Evolutionary conservation across 441 rosid genomes (phyloP), one percentile per base, ranked within the genome.

Genomic region (Lepidium campestre): DNA sequence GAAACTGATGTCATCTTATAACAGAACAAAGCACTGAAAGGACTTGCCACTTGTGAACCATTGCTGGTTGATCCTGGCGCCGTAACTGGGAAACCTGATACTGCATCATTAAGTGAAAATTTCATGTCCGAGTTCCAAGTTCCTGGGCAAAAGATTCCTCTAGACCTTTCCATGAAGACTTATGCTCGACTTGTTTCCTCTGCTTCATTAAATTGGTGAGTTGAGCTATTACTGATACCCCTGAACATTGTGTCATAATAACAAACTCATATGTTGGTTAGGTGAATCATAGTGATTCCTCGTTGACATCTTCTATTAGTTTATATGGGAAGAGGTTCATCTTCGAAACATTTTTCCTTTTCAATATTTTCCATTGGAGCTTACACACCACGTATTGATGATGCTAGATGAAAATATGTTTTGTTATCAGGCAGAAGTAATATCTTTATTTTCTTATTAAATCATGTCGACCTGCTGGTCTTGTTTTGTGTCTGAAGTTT

Each of bases 131-230:
- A 91, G 70, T 83, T 75, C 78, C 74, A 71, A 40, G 37, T 86
- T 61, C 61, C 85, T 50, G 86, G 93, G 69, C 77, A 44, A 75
- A 86, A 80, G 76, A 79, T 80, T 75, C 99, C 99, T 57, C 71
- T 91, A 41, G 99, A 94, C 78, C 84, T 89, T 65, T 87, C 98
- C 70, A 57, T 94, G 89, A 94, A 94, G 86, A 91, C 94, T 35
- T 78, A 67, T 69, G 77, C 83, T 75, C 80, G 82, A 39, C 76
- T 94, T 71, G 79, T 77, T 50, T 81, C 84, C 74, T 78, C 86
- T 45, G 81, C 81, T 70, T 79, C 98, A 4, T 73, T 81, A 36
- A 89, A 75, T 75, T 77, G 93, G 99, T 89, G 71, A 82, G 89
- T 39, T 55, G 48, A 29, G 52, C 39, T 49, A 35, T 47, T 57